Conservation (phyloP, 257 asterid species). For the Echium plantagineum region DNA sequence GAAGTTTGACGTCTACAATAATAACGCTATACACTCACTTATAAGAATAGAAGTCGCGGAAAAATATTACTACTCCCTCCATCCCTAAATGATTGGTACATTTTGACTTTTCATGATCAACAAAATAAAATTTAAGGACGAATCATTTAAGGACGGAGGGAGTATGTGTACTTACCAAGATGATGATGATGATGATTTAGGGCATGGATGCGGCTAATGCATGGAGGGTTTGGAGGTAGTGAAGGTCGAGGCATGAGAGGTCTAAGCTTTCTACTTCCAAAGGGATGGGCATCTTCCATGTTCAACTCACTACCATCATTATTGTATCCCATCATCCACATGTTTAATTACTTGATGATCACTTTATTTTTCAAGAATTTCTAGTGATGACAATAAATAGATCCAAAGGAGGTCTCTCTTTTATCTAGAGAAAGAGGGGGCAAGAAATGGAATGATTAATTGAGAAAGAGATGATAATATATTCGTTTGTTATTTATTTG, state of each 20-base stretch:
- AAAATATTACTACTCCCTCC: no score
- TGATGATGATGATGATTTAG: conserved; percentile 79
- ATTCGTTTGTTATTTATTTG: no score
- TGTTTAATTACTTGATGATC: conserved; percentile 9
- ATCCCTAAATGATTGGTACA: no score
- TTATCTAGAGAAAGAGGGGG: not conserved
- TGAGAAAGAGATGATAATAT: not conserved
- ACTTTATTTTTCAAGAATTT: not conserved
- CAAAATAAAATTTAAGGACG: no score
- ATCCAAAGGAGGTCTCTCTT: not conserved
- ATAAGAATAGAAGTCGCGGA: no score
- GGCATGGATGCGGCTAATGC: conserved; percentile 37
- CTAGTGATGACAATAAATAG: not conserved
- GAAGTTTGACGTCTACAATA: no score
- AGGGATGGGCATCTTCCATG: conserved; percentile 26
- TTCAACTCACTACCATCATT: conserved; percentile 56
- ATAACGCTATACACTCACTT: no score
- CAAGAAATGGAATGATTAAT: not conserved
- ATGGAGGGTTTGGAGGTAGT: conserved; percentile 20
- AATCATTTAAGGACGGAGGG: no score
- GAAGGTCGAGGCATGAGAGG: conserved; percentile 51
- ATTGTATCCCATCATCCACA: conserved; percentile 98
- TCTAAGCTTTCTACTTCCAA: conserved; percentile 43
- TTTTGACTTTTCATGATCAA: no score
- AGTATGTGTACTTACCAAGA: conserved; percentile 34